phyloP scores from a whole-genome alignment of 805 yeast species.

The Myxozyma neglecta region DNA sequence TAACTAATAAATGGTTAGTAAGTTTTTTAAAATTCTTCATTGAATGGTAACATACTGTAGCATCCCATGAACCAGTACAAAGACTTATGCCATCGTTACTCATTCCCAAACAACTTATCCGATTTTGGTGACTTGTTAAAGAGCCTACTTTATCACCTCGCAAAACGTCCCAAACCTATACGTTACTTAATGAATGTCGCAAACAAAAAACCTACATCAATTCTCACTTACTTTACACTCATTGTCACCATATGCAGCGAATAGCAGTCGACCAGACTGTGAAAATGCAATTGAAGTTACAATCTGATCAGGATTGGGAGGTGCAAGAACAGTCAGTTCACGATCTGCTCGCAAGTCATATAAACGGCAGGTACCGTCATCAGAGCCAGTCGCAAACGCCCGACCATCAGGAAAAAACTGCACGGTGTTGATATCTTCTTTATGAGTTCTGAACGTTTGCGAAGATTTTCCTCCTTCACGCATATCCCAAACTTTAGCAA shows the following conservation, averaged over 20 bases:
- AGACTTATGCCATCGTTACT: slow-evolving; percentile 76
- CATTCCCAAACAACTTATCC: slow-evolving; percentile 61
- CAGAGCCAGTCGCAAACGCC: slow-evolving; percentile 72
- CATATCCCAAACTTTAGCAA: slow-evolving; percentile 76
- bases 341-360: slow-evolving; percentile 80
- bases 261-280: slow-evolving; percentile 69
- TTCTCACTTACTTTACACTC: slow-evolving; percentile 47
- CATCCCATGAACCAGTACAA: slow-evolving; percentile 80
- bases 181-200: not conserved
- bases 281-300: slow-evolving; percentile 73
- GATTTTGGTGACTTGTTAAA: slow-evolving; percentile 62
- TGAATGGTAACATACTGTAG: slow-evolving; percentile 44
- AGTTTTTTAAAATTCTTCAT: not conserved
- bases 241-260: slow-evolving; percentile 71
- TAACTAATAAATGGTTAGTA: slow-evolving; percentile 4
- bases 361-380: slow-evolving; percentile 68
- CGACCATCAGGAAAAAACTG: slow-evolving; percentile 69
- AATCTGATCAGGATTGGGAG: slow-evolving; percentile 37
- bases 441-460: slow-evolving; percentile 51
- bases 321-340: slow-evolving; percentile 52
- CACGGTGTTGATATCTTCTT: slow-evolving; percentile 63
- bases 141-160: slow-evolving; percentile 64
- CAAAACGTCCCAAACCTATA: slow-evolving; percentile 70
- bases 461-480: slow-evolving; percentile 48
- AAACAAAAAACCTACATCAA: not conserved